Evolutionary conservation across 106 monocot species (phyloP), one percentile per base, ranked within the genome.

Genomic region (Apostasia shenzhenica): DNA sequence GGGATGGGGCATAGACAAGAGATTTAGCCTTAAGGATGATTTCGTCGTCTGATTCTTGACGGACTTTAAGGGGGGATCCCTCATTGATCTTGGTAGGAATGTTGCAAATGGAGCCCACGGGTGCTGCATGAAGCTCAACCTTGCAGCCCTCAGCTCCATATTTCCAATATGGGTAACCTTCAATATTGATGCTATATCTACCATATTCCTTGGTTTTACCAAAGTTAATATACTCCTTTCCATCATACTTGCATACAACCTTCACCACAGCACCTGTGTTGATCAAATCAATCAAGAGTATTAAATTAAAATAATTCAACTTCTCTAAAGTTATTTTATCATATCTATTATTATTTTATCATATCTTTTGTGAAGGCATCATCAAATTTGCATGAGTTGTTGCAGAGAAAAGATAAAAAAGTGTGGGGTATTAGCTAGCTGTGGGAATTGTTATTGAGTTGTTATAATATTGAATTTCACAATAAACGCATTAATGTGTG

Each of bases 251-350:
- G 66, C 86, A 86, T 47, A 82, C 79, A 70, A 86, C 76, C 70
- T 86, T 86, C 69, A 86, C 85, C 0, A 76, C 51, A 0, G 85
- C 85, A 45, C 81, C 85, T 86, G 74, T 26, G 26, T 26, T 26
- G 26, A 13, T 44, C 12, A 56, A 6, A 0, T 26, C 26, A 6
- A 0, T 26, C 26, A 10, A 7, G 14, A 69, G 26, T 41, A 5
- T 0, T 4, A 69, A 62, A 55, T 63, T 47, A 14, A 48, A 1
- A 42, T 1, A 63, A 6, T 40, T n/a, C 14, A 45, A 14, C 42
- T 43, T 5, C 5, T 6, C 2, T 6, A 45, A 11, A 3, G 10
- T 6, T 48, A 11, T 26, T 26, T 26, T 26, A 26, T 26, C 26
- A 26, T 26, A 26, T 26, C 26, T 26, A 26, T 26, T 26, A 26